Evolutionary conservation across 2,329 filamentous ascomycete genomes (phyloP), one percentile per base, ranked within the genome.

Genomic region (Cladosporium velox): DNA sequence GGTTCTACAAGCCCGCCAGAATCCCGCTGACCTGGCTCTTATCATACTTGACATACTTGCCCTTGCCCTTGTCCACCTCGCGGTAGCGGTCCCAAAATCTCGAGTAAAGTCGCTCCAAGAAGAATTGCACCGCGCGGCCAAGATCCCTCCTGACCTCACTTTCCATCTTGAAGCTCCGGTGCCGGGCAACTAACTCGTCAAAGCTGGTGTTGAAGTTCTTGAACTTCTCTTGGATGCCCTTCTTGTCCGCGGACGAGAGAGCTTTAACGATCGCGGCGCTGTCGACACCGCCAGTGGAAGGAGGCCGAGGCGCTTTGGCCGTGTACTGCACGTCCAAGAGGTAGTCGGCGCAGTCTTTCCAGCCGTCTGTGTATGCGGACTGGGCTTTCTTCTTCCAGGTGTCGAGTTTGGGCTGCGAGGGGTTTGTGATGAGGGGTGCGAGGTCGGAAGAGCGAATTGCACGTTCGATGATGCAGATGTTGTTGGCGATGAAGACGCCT

Each of bases 31-130:
- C 89, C 58, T 88, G 87, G 49, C 84, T 84, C 83, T 97, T 97
- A 81, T 97, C 93, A 77, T 97, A 98, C 82, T 96, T 97, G 77
- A 96, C 93, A 79, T 98, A 96, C 79, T 99, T 99, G 72, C 94
- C 94, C 80, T 93, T 96, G 67, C 95, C 95, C 82, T 97, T 97
- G 80, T 98, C 94, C 70, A 98, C 89, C 79, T 98, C 95, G 77
- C 97, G 93, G 77, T 99, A 99, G 32, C 94, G 87, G 79, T 98
- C 95, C 88, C 92, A 98, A 80, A 99, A 99, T 55, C 95, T 87
- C 68, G 90, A 91, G 80, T 99, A 99, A 15, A 99, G 84, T 64
- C 94, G 93, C 80, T 98, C 94, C 65, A 99, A 89, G 81, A 97
- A 92, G 72, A 90, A 89, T 77, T 95, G 92, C 69, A 98, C 90